These are phyloP conservation scores for Dioscorea alata DNA, from an alignment of 106 monocot genomes.

Conservation along the genomic window DNA sequence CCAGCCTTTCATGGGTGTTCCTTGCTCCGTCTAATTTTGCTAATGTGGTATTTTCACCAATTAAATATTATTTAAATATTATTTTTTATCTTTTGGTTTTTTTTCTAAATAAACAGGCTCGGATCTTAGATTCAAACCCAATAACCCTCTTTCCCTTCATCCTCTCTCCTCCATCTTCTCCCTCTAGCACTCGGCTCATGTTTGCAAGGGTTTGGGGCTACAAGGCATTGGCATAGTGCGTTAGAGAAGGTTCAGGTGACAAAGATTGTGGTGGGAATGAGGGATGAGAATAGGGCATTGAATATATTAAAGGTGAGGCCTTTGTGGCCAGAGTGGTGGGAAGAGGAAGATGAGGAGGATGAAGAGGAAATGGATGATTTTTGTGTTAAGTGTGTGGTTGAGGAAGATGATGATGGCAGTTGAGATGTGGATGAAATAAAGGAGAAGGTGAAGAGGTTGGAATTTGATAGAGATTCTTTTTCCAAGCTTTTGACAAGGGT, in stretches of 20 bases:
- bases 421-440: constrained; percentile 14
- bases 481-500: constrained; percentile 52
- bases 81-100: no score
- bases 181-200: no score
- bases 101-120: no score
- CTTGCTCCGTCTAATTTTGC: no score
- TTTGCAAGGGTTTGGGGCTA: no score
- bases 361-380: background rate
- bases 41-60: no score
- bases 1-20: no score
- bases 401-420: background rate
- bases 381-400: no score
- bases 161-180: no score
- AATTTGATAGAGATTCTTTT: constrained; percentile 58
- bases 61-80: no score
- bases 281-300: constrained; percentile 38
- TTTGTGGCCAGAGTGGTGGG: constrained; percentile 20
- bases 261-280: constrained; percentile 1
- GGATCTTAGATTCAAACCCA: no score
- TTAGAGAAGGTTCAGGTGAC: background rate
- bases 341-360: constrained; percentile 14
- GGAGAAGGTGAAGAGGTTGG: constrained; percentile 11
- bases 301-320: constrained; percentile 32
- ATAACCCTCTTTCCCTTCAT: no score
- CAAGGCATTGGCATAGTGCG: background rate